A percentile compares a stretch with the other conserved stretches of the same genome.
Evolutionary conservation across 805 yeast species (phyloP).

Genomic region (Candida nanaspora): DNA sequence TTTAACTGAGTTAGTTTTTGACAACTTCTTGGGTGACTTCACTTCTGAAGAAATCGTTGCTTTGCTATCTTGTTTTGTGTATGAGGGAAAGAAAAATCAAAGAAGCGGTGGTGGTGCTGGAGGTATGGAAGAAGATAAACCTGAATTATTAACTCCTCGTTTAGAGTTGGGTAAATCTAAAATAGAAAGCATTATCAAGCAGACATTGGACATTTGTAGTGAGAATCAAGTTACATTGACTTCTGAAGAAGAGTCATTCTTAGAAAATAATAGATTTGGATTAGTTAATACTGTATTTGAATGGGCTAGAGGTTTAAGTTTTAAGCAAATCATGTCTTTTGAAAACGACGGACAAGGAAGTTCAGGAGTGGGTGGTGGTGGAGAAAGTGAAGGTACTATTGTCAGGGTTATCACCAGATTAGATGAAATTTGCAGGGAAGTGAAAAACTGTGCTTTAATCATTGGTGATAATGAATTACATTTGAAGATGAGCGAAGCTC

Average conservation of each 20-base stretch:
- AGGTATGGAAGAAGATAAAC: too few species aligned
- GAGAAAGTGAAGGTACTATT: conserved; percentile 75
- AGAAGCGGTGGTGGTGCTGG: conserved; percentile 38
- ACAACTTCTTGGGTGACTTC: conserved; percentile 86
- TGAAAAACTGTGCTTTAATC: conserved; percentile 86
- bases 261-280: conserved; percentile 80
- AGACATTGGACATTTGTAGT: conserved; percentile 53
- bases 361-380: conserved; percentile 1
- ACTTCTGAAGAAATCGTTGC: conserved; percentile 98
- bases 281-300: conserved; percentile 91
- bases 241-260: conserved; percentile 77
- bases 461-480: conserved; percentile 91
- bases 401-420: conserved; percentile 91
- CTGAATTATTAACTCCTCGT: conserved; percentile 53
- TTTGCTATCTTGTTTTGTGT: conserved; percentile 81
- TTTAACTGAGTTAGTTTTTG: conserved; percentile 81
- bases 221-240: conserved; percentile 69
- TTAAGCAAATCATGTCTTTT: conserved; percentile 83
- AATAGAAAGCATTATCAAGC: conserved; percentile 64
- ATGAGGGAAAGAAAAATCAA: conserved; percentile 60
- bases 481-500: conserved; percentile 85
- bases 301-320: conserved; percentile 95
- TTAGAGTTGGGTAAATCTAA: conserved; percentile 62
- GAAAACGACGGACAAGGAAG: conserved; percentile 59
- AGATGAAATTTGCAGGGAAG: conserved; percentile 94